These are phyloP conservation scores for Ceraceosorus guamensis DNA, from an alignment of 1,284 basidiomycete genomes.

Conservation along the genomic window DNA sequence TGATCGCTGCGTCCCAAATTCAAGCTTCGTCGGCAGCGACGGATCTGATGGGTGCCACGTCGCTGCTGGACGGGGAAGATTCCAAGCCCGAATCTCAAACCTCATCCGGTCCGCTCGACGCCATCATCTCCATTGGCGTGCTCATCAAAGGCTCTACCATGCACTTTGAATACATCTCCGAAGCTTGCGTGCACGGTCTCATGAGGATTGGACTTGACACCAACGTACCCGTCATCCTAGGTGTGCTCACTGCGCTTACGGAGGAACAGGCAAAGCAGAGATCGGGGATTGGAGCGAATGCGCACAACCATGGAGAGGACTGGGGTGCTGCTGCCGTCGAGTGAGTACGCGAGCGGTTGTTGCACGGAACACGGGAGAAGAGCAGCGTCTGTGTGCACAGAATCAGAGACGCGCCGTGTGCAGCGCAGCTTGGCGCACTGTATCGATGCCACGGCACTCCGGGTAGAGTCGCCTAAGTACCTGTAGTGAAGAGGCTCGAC, in stretches of 20 bases:
- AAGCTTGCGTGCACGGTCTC: slow-evolving; percentile 79
- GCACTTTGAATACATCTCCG: slow-evolving; percentile 71
- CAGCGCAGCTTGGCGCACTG: too few species aligned
- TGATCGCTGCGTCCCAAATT: slow-evolving; percentile 75
- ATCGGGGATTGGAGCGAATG: slow-evolving; percentile 64
- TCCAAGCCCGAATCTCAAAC: slow-evolving; percentile 14
- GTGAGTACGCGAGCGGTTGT: slow-evolving; percentile 26
- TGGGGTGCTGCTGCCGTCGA: slow-evolving; percentile 94
- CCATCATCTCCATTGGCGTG: slow-evolving; percentile 90
- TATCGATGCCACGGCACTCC: too few species aligned
- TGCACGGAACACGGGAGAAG: slow-evolving; percentile 1
- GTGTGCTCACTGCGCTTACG: slow-evolving; percentile 82
- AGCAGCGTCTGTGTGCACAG: too few species aligned
- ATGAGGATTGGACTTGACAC: slow-evolving; percentile 91
- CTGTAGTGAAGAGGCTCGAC: too few species aligned
- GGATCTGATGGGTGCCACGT: slow-evolving; percentile 70
- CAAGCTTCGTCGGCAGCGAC: slow-evolving; percentile 64
- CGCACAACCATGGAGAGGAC: slow-evolving; percentile 88
- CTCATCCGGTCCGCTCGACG: slow-evolving; percentile 57
- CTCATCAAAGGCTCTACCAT: slow-evolving; percentile 72
- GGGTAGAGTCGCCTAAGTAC: too few species aligned
- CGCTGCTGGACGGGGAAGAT: slow-evolving; percentile 25
- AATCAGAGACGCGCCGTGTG: too few species aligned
- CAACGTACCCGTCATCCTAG: slow-evolving; percentile 91
- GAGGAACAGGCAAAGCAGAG: slow-evolving; percentile 91